Base-by-base conservation (phyloP, 2,329 filamentous ascomycete species). In the Sporothrix sp. region DNA sequence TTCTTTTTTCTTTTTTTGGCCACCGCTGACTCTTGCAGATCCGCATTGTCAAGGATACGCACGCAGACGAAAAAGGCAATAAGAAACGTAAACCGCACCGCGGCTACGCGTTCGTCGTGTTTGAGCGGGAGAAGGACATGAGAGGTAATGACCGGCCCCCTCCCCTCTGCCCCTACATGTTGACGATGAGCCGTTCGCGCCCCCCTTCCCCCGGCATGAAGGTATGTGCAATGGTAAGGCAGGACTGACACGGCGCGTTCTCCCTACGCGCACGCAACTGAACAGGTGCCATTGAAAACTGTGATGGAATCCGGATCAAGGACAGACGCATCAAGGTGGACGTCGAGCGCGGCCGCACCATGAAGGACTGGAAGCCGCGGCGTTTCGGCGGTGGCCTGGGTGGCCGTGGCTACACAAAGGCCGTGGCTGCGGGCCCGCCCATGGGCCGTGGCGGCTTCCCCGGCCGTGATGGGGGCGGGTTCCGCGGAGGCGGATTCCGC, bases 111-210 rank as follows among this genome's bases (percentile, higher is more conserved):
- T 98, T 98, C 65, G 85, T 98, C 59, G 87, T 97, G 50, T 98
- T 91, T 65, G 91, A 97, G 69, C 84, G 87, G 66, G 93, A 97
- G 71, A 90, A 91, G 69, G 93, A 97, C 66, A 96, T 97, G 90
- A 94, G 94, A 88, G 89, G 90, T 96, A 94, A 81, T 72, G 35
- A 50, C 40, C 11, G 18, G 14, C 28, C 21, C n/a, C n/a, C 13
- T 30, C 35, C 23, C 42, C 23, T 36, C n/a, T n/a, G n/a, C n/a
- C n/a, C n/a, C n/a, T n/a, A n/a, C n/a, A n/a, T n/a, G n/a, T n/a
- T n/a, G n/a, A n/a, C n/a, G n/a, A n/a, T n/a, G n/a, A n/a, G n/a
- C n/a, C n/a, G n/a, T n/a, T n/a, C n/a, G n/a, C n/a, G 57, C 53
- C 56, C 54, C 50, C 62, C 58, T 61, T 58, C 51, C 51, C 53